Conservation (phyloP, 495 filamentous ascomycete species). For the Astrothelium macrocarpum region DNA sequence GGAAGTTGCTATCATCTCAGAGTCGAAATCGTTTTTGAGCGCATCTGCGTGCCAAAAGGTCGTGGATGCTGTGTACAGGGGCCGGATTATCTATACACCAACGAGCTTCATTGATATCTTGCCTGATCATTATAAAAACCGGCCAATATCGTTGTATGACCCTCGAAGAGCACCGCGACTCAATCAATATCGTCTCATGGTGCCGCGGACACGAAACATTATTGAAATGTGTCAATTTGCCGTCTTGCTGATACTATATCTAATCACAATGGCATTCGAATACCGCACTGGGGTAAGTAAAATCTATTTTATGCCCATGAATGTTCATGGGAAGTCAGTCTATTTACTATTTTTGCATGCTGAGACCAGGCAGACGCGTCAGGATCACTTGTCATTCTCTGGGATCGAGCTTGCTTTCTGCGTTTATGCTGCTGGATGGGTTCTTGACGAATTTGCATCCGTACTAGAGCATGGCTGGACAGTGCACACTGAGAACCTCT, state of each 20-base stretch:
- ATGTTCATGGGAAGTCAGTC: too few species aligned
- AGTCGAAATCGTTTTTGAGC: constrained; percentile 57
- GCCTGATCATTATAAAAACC: constrained; percentile 64
- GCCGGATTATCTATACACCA: constrained; percentile 60
- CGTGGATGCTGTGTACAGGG: constrained; percentile 59
- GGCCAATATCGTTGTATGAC: constrained; percentile 60
- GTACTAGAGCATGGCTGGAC: constrained; percentile 65
- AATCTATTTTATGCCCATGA: constrained; percentile 5
- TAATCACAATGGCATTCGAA: constrained; percentile 53
- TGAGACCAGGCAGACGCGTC: constrained; percentile 7
- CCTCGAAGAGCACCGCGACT: constrained; percentile 54
- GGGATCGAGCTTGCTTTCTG: constrained; percentile 49
- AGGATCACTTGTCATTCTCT: constrained; percentile 32
- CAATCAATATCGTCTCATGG: constrained; percentile 66
- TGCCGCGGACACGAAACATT: constrained; percentile 57
- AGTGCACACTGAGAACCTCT: constrained; percentile 68
- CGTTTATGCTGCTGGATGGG: constrained; percentile 61
- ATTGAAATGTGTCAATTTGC: constrained; percentile 60
- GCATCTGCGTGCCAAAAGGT: constrained; percentile 60
- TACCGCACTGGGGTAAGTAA: constrained; percentile 27
- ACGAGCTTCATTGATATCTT: constrained; percentile 60
- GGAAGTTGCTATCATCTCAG: constrained; percentile 61
- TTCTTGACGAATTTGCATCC: constrained; percentile 60
- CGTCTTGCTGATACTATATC: constrained; percentile 49
- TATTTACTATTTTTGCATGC: background rate